Evolutionary conservation across 768 basidiomycete species (phyloP), one percentile per base, ranked within the genome.

Genomic region (Pisolithus microcarpus): DNA sequence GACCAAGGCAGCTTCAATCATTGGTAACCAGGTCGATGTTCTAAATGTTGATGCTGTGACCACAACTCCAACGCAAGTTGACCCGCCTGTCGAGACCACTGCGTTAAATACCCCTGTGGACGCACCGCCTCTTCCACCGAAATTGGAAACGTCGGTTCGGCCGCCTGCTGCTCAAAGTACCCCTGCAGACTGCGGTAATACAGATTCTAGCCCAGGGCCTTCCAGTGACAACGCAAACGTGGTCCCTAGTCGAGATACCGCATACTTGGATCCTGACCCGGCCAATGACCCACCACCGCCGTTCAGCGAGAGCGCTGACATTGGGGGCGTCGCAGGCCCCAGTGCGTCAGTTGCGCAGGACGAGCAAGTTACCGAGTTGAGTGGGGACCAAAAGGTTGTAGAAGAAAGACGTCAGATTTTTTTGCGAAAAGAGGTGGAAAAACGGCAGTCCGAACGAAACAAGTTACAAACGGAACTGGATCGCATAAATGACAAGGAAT

Each of bases 11-110:
- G 50, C 39, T 34, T 34, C 49, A 11, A 34, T 43, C 1, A 28
- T 19, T 10, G 47, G 52, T 31, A n/a, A 37, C 38, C 56, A 55
- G 21, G 31, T 43, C 4, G 59, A 58, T 28, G 19, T n/a, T 26
- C 57, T 44, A 46, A 43, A 5, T 7, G n/a, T 53, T 8, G 63
- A 59, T 37, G 46, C 51, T 28, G 46, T 38, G 6, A 34, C 48
- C 21, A 26, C 51, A 11, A 64, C 63, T 15, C 64, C 63, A 3
- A 60, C 61, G 1, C 56, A 65, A 43, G 61, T 64, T 15, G 62
- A 65, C 28, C 50, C 60, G 8, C 55, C 60, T 40, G 39, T 24
- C 7, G 53, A 16, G 16, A 56, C 56, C 45, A 34, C 16, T 31
- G 44, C 19, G 18, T 23, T 60, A 43, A 50, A 56, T 0, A 57